Percentiles rank a stretch among this genome's conserved stretches.
These are phyloP conservation scores for Beverwykella pulmonaria DNA, from an alignment of 495 filamentous ascomycete species.

Conservation along the genomic window DNA sequence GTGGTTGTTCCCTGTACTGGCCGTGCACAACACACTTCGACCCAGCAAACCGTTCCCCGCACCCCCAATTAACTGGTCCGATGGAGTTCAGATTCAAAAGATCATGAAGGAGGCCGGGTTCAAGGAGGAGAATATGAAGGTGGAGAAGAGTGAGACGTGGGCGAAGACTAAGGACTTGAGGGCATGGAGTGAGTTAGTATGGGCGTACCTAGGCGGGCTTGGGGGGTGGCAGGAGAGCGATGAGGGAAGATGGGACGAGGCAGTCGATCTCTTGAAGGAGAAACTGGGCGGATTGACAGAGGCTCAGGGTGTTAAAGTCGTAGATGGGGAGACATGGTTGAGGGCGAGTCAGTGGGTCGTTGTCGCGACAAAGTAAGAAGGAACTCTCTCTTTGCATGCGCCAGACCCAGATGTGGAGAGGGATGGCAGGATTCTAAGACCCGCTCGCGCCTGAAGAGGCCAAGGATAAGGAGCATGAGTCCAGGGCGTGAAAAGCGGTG, in stretches of 20 bases:
- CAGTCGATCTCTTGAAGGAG: conserved; percentile 32
- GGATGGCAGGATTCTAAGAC: too few species aligned
- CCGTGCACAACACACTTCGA: conserved; percentile 29
- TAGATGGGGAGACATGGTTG: conserved; percentile 22
- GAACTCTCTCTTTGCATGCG: too few species aligned
- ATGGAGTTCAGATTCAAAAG: conserved; percentile 25
- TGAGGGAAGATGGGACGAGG: conserved; percentile 46
- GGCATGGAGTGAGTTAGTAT: conserved; percentile 31
- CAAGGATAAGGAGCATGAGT: too few species aligned
- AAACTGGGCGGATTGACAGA: conserved; percentile 7
- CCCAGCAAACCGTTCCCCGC: conserved; percentile 25
- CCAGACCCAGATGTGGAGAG: too few species aligned
- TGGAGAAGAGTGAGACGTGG: conserved; percentile 27
- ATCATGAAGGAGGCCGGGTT: conserved; percentile 26
- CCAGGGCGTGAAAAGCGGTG: too few species aligned
- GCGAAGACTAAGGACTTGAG: conserved; percentile 27
- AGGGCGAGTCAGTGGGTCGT: conserved; percentile 23
- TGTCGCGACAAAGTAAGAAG: conserved; percentile 18
- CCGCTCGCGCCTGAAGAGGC: too few species aligned
- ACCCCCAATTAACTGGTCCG: conserved; percentile 16
- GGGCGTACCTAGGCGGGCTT: conserved; percentile 37
- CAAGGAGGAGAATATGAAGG: conserved; percentile 14
- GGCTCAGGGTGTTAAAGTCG: conserved; percentile 13
- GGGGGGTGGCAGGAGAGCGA: conserved; percentile 35
- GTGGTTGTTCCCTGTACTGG: conserved; percentile 26